Conservation (phyloP, 2,329 filamentous ascomycete species). For the Monosporascus sp. region DNA sequence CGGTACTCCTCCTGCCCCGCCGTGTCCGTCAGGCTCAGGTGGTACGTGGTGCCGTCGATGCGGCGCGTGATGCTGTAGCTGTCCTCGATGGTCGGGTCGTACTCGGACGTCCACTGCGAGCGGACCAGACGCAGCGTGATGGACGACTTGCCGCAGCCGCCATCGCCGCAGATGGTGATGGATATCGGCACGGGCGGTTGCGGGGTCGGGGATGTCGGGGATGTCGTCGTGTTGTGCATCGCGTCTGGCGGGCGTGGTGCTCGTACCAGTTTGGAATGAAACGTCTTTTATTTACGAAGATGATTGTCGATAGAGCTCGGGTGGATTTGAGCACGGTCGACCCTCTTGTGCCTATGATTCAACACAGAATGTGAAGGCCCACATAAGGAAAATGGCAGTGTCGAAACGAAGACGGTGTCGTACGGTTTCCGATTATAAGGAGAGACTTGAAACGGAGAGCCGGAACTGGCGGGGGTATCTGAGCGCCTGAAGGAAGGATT, state of each 20-base stretch:
- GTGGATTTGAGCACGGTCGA: no score
- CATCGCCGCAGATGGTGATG: conserved; percentile 83
- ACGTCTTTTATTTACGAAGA: no score
- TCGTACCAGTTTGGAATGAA: no score
- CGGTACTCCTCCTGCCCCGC: conserved; percentile 89
- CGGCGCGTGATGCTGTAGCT: conserved; percentile 78
- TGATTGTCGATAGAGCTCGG: no score
- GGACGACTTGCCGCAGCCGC: conserved; percentile 79
- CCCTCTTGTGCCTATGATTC: no score
- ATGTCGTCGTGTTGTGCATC: conserved; percentile 26
- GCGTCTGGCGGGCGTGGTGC: not conserved
- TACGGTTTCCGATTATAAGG: no score
- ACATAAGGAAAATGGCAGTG: no score
- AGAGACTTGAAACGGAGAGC: no score
- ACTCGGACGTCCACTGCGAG: conserved; percentile 79
- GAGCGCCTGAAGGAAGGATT: no score
- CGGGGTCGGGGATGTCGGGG: conserved; percentile 16
- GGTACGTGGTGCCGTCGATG: conserved; percentile 76
- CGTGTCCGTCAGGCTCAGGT: conserved; percentile 75
- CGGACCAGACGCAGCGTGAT: conserved; percentile 79
- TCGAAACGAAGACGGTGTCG: no score
- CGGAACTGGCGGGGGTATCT: no score
- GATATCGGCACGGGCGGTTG: conserved; percentile 53
- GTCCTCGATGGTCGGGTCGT: conserved; percentile 78
- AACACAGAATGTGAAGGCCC: no score